These are phyloP conservation scores for Lathyrus aphaca DNA, from an alignment of 306 rosid genomes.

Conservation along the genomic window DNA sequence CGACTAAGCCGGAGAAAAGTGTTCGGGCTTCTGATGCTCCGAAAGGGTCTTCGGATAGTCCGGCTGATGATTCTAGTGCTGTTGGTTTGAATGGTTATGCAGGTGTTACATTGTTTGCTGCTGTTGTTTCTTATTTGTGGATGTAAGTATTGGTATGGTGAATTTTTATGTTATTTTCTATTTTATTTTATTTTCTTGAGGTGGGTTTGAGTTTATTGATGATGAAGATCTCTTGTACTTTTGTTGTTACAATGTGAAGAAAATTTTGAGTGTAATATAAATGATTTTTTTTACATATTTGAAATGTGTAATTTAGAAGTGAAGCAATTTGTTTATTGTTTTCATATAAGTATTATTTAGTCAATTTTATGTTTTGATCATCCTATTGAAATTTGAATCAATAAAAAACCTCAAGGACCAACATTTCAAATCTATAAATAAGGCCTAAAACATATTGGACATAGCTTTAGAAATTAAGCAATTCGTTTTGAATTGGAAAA, in stretches of 20 bases:
- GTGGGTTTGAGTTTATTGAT: constrained; percentile 33
- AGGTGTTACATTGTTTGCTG: constrained; percentile 21
- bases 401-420: background rate
- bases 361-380: background rate
- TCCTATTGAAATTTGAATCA: background rate
- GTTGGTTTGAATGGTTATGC: constrained; percentile 13
- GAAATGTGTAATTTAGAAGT: background rate
- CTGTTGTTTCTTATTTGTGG: constrained; percentile 35
- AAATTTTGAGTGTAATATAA: constrained; percentile 43
- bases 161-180: constrained; percentile 3
- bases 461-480: background rate
- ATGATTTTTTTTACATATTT: constrained; percentile 1
- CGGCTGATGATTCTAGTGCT: constrained; percentile 50
- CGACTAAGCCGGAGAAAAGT: constrained; percentile 58
- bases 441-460: background rate
- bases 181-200: background rate
- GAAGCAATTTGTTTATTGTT: constrained; percentile 18
- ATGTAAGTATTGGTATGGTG: constrained; percentile 23
- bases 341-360: background rate
- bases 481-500: background rate
- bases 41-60: constrained; percentile 43
- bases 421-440: background rate
- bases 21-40: constrained; percentile 65
- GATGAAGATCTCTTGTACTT: constrained; percentile 44
- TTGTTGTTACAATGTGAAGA: constrained; percentile 29